A percentile compares a stretch with the other conserved stretches of the same genome.
phyloP scores from a whole-genome alignment of 2,329 filamentous ascomycete species.

The Monascus ruber region DNA sequence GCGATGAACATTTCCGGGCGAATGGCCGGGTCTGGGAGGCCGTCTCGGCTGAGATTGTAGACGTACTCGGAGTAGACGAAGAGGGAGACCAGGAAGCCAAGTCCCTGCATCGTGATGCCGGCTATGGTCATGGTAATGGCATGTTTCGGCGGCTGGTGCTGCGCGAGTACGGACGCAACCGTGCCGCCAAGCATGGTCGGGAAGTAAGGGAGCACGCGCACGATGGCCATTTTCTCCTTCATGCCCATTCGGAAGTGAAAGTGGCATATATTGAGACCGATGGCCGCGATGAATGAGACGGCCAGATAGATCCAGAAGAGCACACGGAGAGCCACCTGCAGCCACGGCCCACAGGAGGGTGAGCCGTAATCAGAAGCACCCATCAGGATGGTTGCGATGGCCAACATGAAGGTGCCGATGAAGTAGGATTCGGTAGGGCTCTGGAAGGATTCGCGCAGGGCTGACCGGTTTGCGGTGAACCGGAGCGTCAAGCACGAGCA shows the following conservation, averaged over 20 bases:
- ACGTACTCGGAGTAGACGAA: conserved; percentile 36
- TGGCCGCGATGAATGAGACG: conserved; percentile 20
- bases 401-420: conserved; percentile 55
- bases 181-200: conserved; percentile 29
- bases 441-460: conserved; percentile 41
- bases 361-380: conserved; percentile 53
- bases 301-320: conserved; percentile 57
- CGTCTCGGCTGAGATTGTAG: conserved; percentile 29
- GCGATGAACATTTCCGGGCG: conserved; percentile 44
- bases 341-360: conserved; percentile 41
- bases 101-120: conserved; percentile 33
- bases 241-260: background rate
- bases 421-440: conserved; percentile 57
- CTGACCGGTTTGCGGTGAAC: conserved; percentile 44
- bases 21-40: conserved; percentile 30
- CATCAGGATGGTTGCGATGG: conserved; percentile 53
- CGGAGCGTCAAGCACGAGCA: conserved; percentile 42
- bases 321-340: conserved; percentile 46
- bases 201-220: conserved; percentile 6
- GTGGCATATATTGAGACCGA: background rate
- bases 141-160: conserved; percentile 16
- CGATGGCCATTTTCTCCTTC: conserved; percentile 2
- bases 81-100: conserved; percentile 35
- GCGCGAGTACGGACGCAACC: conserved; percentile 22
- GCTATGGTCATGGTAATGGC: conserved; percentile 33